Conservation (phyloP, 164 flowering plant genomes). For the Chimonanthus salicifolius region DNA sequence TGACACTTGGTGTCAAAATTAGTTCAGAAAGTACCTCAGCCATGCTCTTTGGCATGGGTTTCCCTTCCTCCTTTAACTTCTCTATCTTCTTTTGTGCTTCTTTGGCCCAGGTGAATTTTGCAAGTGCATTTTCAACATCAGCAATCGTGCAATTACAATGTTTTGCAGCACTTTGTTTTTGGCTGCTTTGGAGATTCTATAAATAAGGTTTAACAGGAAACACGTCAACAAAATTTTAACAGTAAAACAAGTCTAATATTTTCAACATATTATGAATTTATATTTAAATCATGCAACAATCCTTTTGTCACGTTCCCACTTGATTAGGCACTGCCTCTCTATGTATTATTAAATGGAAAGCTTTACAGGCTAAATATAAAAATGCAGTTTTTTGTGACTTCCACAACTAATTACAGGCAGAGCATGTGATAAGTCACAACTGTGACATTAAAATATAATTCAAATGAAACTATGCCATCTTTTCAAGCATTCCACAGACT, state of each 20-base stretch:
- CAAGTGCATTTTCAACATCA: slow-evolving; percentile 77
- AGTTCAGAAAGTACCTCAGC: slow-evolving; percentile 48
- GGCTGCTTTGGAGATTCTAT: slow-evolving; percentile 66
- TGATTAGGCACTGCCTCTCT: background rate
- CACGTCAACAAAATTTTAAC: background rate
- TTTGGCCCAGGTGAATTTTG: slow-evolving; percentile 86
- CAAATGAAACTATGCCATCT: background rate
- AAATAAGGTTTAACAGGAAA: slow-evolving; percentile 15
- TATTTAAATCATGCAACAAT: background rate
- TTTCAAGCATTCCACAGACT: background rate
- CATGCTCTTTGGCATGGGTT: slow-evolving; percentile 75
- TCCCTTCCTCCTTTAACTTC: slow-evolving; percentile 83
- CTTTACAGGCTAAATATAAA: background rate
- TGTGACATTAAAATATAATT: too few relatives aligned
- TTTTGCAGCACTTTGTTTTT: slow-evolving; percentile 80
- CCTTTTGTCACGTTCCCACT: background rate
- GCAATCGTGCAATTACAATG: slow-evolving; percentile 72
- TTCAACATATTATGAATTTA: background rate
- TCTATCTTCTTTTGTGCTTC: slow-evolving; percentile 73
- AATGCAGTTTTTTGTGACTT: background rate
- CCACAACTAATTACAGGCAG: background rate
- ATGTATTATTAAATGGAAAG: background rate
- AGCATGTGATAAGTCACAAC: background rate
- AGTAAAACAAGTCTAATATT: background rate
- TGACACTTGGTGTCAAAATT: background rate